phyloP scores from a whole-genome alignment of 2,329 filamentous ascomycete species.

The Talaromyces albobiverticillius region DNA sequence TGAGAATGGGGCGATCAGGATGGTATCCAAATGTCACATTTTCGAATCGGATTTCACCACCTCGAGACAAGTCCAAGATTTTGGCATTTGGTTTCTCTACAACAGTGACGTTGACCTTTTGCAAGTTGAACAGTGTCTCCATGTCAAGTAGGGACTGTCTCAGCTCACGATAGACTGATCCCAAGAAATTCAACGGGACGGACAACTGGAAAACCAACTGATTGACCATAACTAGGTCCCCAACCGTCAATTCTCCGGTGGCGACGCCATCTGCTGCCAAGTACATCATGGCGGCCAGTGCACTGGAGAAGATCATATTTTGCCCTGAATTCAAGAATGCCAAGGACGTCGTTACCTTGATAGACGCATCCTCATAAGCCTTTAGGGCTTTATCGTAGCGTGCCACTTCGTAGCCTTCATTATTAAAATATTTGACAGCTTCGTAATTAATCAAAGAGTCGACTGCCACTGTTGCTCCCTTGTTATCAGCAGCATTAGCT shows the following conservation, averaged over 20 bases:
- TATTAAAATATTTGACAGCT: conserved; percentile 99
- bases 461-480: conserved; percentile 88
- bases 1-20: conserved; percentile 79
- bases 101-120: conserved; percentile 91
- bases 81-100: conserved; percentile 73
- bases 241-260: conserved; percentile 76
- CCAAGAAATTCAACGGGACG: conserved; percentile 93
- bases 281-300: conserved; percentile 97
- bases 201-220: conserved; percentile 98
- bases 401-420: conserved; percentile 88
- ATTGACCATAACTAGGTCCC: conserved; percentile 97
- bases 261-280: conserved; percentile 88
- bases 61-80: conserved; percentile 66
- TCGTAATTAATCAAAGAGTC: conserved; percentile 99
- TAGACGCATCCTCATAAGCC: conserved; percentile 87
- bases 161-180: conserved; percentile 95
- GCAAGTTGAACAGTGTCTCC: conserved; percentile 96
- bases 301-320: conserved; percentile 93
- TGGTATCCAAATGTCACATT: conserved; percentile 95
- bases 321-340: conserved; percentile 92
- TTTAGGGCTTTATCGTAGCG: conserved; percentile 85
- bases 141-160: conserved; percentile 94
- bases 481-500: conserved; percentile 94
- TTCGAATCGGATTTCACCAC: conserved; percentile 90
- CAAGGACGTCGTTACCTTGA: conserved; percentile 93